Percentiles rank a stretch among this genome's conserved stretches.
Evolutionary conservation across 495 filamentous ascomycete species (phyloP).

Genomic region (Xylaria flabelliformis): DNA sequence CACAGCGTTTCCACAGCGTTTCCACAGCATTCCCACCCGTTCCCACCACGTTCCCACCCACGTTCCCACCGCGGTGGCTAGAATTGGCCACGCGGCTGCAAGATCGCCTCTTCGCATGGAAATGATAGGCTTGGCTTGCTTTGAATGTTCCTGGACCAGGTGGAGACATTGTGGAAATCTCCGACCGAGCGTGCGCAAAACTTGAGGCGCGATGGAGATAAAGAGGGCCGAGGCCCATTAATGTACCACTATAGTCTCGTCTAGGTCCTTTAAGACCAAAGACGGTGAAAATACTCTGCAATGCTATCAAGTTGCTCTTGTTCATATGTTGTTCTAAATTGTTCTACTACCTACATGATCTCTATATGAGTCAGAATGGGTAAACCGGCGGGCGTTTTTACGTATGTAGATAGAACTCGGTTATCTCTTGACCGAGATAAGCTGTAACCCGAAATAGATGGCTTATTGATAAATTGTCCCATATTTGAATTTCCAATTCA

Average conservation of each 20-base stretch:
- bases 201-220: neutral
- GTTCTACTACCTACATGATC: neutral
- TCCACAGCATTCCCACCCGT: neutral
- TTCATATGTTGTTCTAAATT: neutral
- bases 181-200: neutral
- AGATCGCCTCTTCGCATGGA: conserved; percentile 18
- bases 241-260: neutral
- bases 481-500: neutral
- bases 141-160: conserved; percentile 12
- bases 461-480: neutral
- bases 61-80: conserved; percentile 20
- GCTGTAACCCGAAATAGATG: neutral
- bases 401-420: neutral
- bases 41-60: conserved; percentile 5
- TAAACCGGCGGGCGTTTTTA: neutral
- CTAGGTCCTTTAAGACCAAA: neutral
- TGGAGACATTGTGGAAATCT: conserved; percentile 8
- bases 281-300: neutral
- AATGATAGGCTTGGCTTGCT: conserved; percentile 21
- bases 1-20: conserved; percentile 3
- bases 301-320: neutral
- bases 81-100: conserved; percentile 13
- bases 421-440: conserved; percentile 16
- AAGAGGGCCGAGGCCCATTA: conserved; percentile 16
- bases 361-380: neutral